Base-by-base conservation (phyloP, 2,329 filamentous ascomycete species). In the Teratosphaeria nubilosa region DNA sequence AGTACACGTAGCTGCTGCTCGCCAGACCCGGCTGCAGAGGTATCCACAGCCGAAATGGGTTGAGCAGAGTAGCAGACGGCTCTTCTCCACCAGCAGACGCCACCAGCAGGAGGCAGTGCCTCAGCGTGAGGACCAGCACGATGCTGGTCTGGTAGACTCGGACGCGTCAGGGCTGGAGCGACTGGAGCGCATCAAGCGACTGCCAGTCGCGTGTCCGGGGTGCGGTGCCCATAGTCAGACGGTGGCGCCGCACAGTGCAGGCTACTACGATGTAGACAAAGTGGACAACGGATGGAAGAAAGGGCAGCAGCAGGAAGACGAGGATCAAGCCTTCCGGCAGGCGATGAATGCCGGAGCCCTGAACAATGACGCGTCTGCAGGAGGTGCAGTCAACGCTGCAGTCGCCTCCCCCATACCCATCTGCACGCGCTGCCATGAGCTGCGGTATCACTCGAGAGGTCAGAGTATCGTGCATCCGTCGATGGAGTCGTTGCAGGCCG, bases 391-490 rank as follows among this genome's bases (percentile, higher is more conserved):
- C 14, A 10, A 27, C 13, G 27, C 14, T 5, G 30, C 16, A 5
- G 24, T n/a, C 53, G 16, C 53, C 4, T 7, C 37, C 25, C 27
- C 48, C 13, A 7, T 22, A 2, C 88, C 88, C 1, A 74, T 95
- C 6, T 99, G 94, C 74, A 87, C 94, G 65, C 84, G 94, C 67
- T 99, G 94, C 68, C 91, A 96, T 71, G 80, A 85, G 34, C 79
- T 99, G 27, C 73, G 87, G 24, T 86, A 97, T 72, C 86, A 97
- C 70, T 83, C 84, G 60, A 77, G 80, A 16, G 88, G 87, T 7
- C 75, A 82, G 16, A 80, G 88, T 5, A 92, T 95, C 65, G 81
- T 83, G 57, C 90, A 95, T 68, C 94, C 94, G 0, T 86, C 86
- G 0, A 81, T 96, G 62, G 82, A 90, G 51, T 86, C 89, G 2